A percentile compares a stretch with the other conserved stretches of the same genome.
Conservation (phyloP, 345 rosid species). For the Syzygium jambos region DNA sequence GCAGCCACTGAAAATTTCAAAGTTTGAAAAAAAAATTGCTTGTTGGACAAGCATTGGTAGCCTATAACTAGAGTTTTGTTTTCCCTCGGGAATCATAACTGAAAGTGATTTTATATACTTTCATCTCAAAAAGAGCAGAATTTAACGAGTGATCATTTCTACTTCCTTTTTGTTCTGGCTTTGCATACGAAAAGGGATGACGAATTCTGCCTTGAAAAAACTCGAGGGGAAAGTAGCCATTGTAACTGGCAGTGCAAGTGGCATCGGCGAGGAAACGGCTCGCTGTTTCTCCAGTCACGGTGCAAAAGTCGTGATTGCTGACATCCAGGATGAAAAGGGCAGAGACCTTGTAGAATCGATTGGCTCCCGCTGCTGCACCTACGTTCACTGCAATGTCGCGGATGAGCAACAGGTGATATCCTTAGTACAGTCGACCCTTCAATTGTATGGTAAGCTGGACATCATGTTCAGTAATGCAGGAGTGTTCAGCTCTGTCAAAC, state of each 20-base stretch:
- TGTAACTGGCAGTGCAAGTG: constrained; percentile 14
- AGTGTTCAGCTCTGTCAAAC: not conserved
- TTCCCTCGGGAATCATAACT: not conserved
- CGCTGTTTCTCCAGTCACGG: constrained; percentile 7
- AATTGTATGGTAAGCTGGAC: constrained; percentile 12
- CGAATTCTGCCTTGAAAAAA: not conserved
- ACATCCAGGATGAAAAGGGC: constrained; percentile 10
- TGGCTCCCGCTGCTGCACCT: not conserved
- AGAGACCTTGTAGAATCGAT: constrained; percentile 9
- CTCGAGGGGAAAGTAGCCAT: constrained; percentile 15
- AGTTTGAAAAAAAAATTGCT: not conserved
- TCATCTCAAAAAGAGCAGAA: not conserved
- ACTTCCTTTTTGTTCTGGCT: not conserved
- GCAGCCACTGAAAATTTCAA: not conserved
- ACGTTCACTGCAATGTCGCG: constrained; percentile 15
- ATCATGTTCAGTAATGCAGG: constrained; percentile 42
- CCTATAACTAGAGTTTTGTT: not conserved
- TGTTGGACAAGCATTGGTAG: not conserved
- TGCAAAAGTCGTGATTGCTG: constrained; percentile 11
- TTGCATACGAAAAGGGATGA: not conserved
- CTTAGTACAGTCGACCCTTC: constrained; percentile 6
- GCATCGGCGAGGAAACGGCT: constrained; percentile 11
- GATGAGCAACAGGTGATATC: constrained; percentile 11
- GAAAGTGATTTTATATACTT: not conserved
- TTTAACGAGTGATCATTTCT: not conserved